Conservation (phyloP, 1,284 basidiomycete genomes). For the Ganoderma leucocontextum region DNA sequence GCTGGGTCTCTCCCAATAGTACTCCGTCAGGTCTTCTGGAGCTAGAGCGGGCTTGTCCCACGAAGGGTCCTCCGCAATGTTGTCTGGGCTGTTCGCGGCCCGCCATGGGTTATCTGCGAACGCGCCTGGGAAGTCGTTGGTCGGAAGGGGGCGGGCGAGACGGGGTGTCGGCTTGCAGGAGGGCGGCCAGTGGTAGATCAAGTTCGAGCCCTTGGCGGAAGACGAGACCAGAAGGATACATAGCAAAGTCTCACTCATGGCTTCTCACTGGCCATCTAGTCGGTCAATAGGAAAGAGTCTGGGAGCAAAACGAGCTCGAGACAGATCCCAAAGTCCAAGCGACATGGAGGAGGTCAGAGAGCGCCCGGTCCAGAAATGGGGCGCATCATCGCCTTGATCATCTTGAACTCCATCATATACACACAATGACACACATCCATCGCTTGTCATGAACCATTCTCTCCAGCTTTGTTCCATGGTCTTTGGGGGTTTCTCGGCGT, state of each 20-base stretch:
- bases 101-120: slow-evolving; percentile 77
- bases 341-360: too few relatives aligned
- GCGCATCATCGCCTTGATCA: too few relatives aligned
- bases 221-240: slow-evolving; percentile 78
- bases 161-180: slow-evolving; percentile 62
- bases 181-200: slow-evolving; percentile 82
- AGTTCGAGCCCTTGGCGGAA: slow-evolving; percentile 75
- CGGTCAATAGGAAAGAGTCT: neutral
- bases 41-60: slow-evolving; percentile 18
- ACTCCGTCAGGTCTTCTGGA: slow-evolving; percentile 35
- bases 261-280: neutral
- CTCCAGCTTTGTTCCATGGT: too few relatives aligned
- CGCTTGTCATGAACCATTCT: too few relatives aligned
- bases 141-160: slow-evolving; percentile 68
- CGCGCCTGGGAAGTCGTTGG: slow-evolving; percentile 51
- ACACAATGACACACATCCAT: too few relatives aligned
- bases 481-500: too few relatives aligned
- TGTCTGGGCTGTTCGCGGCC: slow-evolving; percentile 56
- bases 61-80: slow-evolving; percentile 27
- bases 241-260: slow-evolving; percentile 65
- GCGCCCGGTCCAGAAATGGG: too few relatives aligned
- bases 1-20: slow-evolving; percentile 44
- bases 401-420: too few relatives aligned
- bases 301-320: neutral
- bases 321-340: neutral